Conservation (phyloP, 805 yeast species). For the Scheffersomyces amazonensis region DNA sequence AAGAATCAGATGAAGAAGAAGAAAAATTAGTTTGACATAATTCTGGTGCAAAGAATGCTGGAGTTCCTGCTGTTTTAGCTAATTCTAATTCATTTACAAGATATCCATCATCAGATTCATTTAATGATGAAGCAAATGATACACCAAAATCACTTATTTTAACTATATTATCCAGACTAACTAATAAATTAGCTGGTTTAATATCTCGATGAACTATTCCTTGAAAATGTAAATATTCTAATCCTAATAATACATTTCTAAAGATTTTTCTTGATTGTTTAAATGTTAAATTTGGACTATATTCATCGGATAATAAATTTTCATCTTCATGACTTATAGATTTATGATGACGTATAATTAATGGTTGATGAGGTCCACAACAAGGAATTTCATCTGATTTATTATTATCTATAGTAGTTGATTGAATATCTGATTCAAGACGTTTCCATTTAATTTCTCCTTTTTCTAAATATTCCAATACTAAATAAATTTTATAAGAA, state of each 20-base stretch:
- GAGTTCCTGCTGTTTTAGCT: constrained; percentile 96
- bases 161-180: constrained; percentile 66
- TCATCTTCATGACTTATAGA: constrained; percentile 13
- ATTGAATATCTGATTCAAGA: constrained; percentile 7
- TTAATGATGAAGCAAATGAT: constrained; percentile 61
- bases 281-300: constrained; percentile 61
- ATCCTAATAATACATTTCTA: constrained; percentile 80
- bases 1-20: constrained; percentile 18
- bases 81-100: constrained; percentile 63
- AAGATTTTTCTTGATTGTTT: constrained; percentile 68
- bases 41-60: constrained; percentile 96
- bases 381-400: constrained; percentile 42
- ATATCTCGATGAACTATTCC: constrained; percentile 94
- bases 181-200: constrained; percentile 87
- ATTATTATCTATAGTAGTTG: neutral
- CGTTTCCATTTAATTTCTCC: constrained; percentile 87
- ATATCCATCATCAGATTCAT: constrained; percentile 43
- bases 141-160: constrained; percentile 98
- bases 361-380: constrained; percentile 15
- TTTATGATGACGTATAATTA: neutral
- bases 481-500: constrained; percentile 83
- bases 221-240: constrained; percentile 86
- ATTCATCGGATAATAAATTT: constrained; percentile 21
- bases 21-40: constrained; percentile 62
- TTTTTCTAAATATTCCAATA: constrained; percentile 81